Evolutionary conservation across 2,329 filamentous ascomycete genomes (phyloP).

Genomic region (Dactylonectria macrodidyma): DNA sequence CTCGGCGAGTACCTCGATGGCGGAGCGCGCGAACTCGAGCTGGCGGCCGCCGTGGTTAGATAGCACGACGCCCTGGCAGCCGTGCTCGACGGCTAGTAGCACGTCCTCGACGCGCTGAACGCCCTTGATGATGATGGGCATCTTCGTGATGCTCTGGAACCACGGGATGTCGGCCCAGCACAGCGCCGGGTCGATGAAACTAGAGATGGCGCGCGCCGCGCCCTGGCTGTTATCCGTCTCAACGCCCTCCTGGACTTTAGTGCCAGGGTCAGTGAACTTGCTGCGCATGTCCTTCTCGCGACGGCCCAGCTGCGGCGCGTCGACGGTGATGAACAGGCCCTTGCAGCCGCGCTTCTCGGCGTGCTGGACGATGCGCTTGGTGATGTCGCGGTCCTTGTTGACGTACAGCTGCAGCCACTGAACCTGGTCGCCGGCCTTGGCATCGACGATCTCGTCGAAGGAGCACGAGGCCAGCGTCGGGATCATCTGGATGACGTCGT

Average conservation of each 20-base stretch:
- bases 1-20: constrained; percentile 91
- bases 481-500: constrained; percentile 98
- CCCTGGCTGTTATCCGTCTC: constrained; percentile 90
- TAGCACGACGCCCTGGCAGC: constrained; percentile 90
- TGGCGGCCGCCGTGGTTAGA: constrained; percentile 97
- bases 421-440: constrained; percentile 81
- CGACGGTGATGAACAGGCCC: constrained; percentile 97
- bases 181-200: constrained; percentile 95
- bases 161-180: constrained; percentile 95
- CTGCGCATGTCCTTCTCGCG: constrained; percentile 98
- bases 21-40: constrained; percentile 91
- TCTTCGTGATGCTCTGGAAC: constrained; percentile 90
- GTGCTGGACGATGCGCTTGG: constrained; percentile 89
- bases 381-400: constrained; percentile 95
- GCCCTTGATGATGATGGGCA: constrained; percentile 97
- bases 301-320: constrained; percentile 94
- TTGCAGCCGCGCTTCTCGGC: constrained; percentile 94
- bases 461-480: constrained; percentile 96
- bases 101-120: constrained; percentile 98
- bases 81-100: constrained; percentile 84
- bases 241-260: constrained; percentile 84
- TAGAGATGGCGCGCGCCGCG: constrained; percentile 93
- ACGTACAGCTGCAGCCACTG: constrained; percentile 99
- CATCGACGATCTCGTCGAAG: constrained; percentile 97
- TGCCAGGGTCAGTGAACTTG: constrained; percentile 89